Base-by-base conservation (phyloP, 257 asterid species). In the Scutellaria minor region DNA sequence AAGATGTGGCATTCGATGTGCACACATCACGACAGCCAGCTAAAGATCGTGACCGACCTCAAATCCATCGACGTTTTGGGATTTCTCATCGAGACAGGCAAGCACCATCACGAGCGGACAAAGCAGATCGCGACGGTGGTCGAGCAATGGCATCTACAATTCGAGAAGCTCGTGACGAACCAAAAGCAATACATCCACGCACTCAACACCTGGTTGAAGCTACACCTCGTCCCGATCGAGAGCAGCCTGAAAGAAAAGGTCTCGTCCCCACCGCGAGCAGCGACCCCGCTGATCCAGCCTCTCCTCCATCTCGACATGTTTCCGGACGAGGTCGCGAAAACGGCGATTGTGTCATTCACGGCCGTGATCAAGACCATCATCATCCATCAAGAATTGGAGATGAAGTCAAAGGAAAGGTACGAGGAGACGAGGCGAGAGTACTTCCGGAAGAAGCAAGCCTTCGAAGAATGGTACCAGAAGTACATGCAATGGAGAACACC, bases 1-100 rank as follows among this genome's bases (percentile, higher is more conserved):
- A 86, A 77, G 75, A 95, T 92, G 98, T 95, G 97, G 98, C 90
- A 83, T 73, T 86, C 95, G 39, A 85, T 92, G 92, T 85, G 85
- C 79, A 42, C 55, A 47, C 96, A 86, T 77, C 97, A 90, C 13
- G 85, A 85, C 27, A 79, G 79, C 79, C 99, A 95, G 85, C 84
- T 88, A 40, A 73, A 71, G 70, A 78, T 86, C 20, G 99, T 87
- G 3, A 68, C 80, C 2, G 92, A 86, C 71, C 93, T 95, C 83
- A 87, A 83, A 85, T 71, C 88, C 74, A 84, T 89, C 44, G 96
- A 92, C 5, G 76, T 84, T 74, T 84, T 90, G 0, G 84, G 87
- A 15, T 46, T 79, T 57, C 93, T 89, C 45, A 81, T 83, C 31
- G 97, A 91, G 75, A 94, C 98, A 3, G 89, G 83, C 86, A 85